Conservation (phyloP, 257 asterid species). For the Marsdenia floribunda region DNA sequence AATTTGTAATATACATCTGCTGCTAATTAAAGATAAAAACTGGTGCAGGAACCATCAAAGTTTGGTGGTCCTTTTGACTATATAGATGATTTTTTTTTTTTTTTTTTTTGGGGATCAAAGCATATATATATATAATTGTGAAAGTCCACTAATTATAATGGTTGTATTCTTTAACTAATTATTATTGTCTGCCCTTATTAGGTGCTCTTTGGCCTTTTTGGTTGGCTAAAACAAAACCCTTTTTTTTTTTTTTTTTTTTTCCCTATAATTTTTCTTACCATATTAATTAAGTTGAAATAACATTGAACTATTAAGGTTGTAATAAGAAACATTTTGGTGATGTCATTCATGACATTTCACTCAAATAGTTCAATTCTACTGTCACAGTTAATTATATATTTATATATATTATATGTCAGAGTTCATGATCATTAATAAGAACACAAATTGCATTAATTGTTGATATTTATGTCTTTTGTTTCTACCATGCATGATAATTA, state of each 20-base stretch:
- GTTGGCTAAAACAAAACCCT: constrained; percentile 29
- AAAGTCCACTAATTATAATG: constrained; percentile 24
- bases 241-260: too few species aligned
- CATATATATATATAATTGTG: constrained; percentile 27
- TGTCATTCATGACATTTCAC: neutral
- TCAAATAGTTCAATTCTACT: neutral
- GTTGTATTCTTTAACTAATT: constrained; percentile 40
- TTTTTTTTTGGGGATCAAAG: constrained; percentile 18
- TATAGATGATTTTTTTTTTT: constrained; percentile 14
- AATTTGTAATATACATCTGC: constrained; percentile 7
- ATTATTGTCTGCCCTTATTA: constrained; percentile 62
- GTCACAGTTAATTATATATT: too few species aligned
- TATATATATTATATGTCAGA: too few species aligned
- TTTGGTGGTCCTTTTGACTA: constrained; percentile 48
- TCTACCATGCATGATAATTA: constrained; percentile 1
- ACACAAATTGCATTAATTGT: neutral
- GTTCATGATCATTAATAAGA: neutral
- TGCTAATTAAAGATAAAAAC: constrained; percentile 7
- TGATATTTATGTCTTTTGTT: neutral
- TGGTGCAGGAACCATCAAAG: constrained; percentile 7
- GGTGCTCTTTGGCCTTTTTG: constrained; percentile 29
- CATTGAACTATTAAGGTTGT: neutral
- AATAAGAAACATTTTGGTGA: constrained; percentile 23
- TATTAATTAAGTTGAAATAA: neutral
- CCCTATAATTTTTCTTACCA: constrained; percentile 29